Evolutionary conservation across 1,139 yeast species (phyloP), one percentile per base, ranked within the genome.

Genomic region (Debaryomyces singareniensis): DNA sequence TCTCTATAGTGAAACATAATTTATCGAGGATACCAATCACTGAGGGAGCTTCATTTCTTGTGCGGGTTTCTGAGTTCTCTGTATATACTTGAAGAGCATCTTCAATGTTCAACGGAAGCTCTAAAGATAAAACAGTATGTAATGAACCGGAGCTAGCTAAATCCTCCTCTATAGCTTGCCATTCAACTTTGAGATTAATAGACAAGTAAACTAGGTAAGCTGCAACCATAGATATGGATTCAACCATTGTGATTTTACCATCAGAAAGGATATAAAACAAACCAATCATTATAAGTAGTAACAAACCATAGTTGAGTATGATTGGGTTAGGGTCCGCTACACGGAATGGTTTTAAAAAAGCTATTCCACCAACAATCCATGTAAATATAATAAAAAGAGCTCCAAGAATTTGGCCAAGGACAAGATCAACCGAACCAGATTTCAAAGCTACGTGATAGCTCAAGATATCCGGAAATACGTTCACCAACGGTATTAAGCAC

Each of bases 241-340:
- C 83, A 10, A 44, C 31, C 3, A 58, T 31, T 16, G 71, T 68
- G 21, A 77, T 58, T 34, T 57, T 54, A 5, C 75, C 76, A 49
- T 77, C 83, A 3, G 59, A 51, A 10, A 77, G 42, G 29, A 75
- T 67, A 31, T 50, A 51, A 24, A 74, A 61, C 3, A 70, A 34
- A 10, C 15, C 25, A 6, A 27, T 5, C 2, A 55, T 29, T 4
- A 74, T 51, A 3, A 47, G 34, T 11, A 59, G 42, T 4, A 64
- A 55, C 57, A 65, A 62, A 3, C 46, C 33, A 32, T 61, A 49
- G 33, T 63, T 68, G 15, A 52, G 35, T 12, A 58, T 29, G n/a
- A 62, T 31, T 12, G 42, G 35, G 20, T 43, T 44, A 21, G 45
- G 44, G 23, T 48, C 41, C 5, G 28, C 33, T 2, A 59, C 46